phyloP scores from a whole-genome alignment of 495 filamentous ascomycete genomes.

The Hypoxylon fragiforme region DNA sequence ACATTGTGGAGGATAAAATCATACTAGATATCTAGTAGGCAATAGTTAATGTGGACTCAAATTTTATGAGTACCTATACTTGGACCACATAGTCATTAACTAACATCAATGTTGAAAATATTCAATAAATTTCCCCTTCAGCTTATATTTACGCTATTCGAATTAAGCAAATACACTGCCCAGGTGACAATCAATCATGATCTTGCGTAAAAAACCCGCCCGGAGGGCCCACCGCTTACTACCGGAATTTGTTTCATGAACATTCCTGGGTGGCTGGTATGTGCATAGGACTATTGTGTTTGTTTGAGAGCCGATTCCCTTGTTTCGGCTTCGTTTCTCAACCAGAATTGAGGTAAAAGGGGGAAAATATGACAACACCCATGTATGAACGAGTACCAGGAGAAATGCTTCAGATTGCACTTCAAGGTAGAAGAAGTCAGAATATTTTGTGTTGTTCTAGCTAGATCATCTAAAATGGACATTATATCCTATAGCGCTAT shows the following conservation, averaged over 20 bases:
- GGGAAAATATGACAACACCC: not conserved
- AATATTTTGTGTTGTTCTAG: constrained; percentile 18
- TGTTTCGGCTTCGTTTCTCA: constrained; percentile 7
- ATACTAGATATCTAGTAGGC: no score
- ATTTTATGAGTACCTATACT: no score
- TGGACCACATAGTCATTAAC: no score
- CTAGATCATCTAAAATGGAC: constrained; percentile 20
- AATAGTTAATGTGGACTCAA: no score
- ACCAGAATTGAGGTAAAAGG: not conserved
- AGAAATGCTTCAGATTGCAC: not conserved
- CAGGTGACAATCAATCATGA: no score
- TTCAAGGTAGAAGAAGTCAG: not conserved
- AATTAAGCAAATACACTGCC: no score
- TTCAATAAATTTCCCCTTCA: no score
- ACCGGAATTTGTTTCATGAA: constrained; percentile 20
- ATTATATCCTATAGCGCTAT: constrained; percentile 15
- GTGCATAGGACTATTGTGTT: not conserved
- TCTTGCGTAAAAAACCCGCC: not conserved
- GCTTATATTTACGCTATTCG: no score
- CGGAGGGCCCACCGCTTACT: not conserved
- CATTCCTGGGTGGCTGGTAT: not conserved
- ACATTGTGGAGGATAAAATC: no score
- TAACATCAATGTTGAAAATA: no score
- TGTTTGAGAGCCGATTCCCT: constrained; percentile 13
- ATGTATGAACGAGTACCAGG: not conserved